phyloP scores from a whole-genome alignment of 163 green algal species.

The Scenedesmus sp. region DNA sequence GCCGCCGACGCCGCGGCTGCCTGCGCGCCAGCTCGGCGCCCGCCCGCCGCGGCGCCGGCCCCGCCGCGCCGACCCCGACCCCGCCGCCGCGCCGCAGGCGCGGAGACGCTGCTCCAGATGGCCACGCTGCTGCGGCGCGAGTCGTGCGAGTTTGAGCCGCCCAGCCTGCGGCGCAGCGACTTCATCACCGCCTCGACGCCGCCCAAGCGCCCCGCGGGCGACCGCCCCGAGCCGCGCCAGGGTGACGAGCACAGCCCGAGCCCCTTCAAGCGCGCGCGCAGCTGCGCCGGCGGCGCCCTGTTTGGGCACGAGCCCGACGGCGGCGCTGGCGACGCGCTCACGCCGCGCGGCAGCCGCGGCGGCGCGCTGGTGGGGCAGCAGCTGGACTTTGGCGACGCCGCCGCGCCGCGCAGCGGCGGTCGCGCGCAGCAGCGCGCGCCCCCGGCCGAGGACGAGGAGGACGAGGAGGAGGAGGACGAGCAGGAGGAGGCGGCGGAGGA shows the following conservation, averaged over 20 bases:
- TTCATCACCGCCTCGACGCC: slow-evolving; percentile 40
- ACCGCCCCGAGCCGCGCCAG: not conserved
- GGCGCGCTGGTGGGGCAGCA: too few species aligned
- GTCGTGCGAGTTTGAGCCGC: slow-evolving; percentile 39
- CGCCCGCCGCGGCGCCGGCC: not conserved
- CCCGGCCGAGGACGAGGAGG: too few species aligned
- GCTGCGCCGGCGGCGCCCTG: not conserved
- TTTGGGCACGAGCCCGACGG: not conserved
- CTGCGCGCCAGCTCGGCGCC: not conserved
- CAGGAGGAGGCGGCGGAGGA: too few species aligned
- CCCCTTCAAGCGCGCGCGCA: slow-evolving; percentile 41
- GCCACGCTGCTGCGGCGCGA: slow-evolving; percentile 30
- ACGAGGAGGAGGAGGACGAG: too few species aligned
- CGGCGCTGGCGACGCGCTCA: too few species aligned
- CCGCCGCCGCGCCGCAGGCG: slow-evolving; percentile 11
- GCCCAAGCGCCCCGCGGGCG: not conserved
- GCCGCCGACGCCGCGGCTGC: not conserved
- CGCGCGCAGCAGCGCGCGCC: too few species aligned
- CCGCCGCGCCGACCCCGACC: not conserved
- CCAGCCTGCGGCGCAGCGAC: slow-evolving; percentile 40
- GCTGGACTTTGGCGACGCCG: too few species aligned
- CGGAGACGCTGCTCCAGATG: slow-evolving; percentile 45
- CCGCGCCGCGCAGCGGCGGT: too few species aligned
- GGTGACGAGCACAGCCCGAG: slow-evolving; percentile 33
- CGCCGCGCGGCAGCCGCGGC: too few species aligned